These are phyloP conservation scores for Exophiala mesophila DNA, from an alignment of 2,329 filamentous ascomycete genomes.

Conservation along the genomic window DNA sequence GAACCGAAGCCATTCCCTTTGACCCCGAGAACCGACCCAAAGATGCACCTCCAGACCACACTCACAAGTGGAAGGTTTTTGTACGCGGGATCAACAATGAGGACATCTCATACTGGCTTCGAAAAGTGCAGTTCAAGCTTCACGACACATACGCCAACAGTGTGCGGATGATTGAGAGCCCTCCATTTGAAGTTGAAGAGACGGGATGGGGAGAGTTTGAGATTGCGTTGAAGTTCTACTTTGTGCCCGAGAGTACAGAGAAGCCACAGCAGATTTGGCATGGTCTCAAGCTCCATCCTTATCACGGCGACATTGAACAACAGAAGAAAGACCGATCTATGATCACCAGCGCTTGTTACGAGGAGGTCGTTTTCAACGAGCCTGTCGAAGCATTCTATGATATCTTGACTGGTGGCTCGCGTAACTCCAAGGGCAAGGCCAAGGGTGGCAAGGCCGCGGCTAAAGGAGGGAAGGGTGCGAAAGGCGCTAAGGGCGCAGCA, in stretches of 20 bases:
- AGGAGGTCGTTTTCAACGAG: slow-evolving; percentile 96
- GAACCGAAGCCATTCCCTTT: slow-evolving; percentile 73
- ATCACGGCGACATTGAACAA: slow-evolving; percentile 70
- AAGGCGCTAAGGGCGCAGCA: slow-evolving; percentile 33
- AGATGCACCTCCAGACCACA: slow-evolving; percentile 80
- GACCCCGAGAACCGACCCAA: slow-evolving; percentile 71
- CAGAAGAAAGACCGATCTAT: slow-evolving; percentile 60
- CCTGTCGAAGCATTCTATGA: slow-evolving; percentile 87
- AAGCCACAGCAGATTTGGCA: slow-evolving; percentile 96
- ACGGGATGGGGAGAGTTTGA: slow-evolving; percentile 99
- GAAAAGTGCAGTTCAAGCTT: slow-evolving; percentile 95
- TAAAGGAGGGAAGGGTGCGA: slow-evolving; percentile 40
- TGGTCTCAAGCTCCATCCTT: slow-evolving; percentile 84
- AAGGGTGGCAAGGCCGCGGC: slow-evolving; percentile 57
- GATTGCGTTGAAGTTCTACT: slow-evolving; percentile 92
- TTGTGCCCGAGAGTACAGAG: slow-evolving; percentile 78
- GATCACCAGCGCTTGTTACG: slow-evolving; percentile 76
- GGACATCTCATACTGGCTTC: slow-evolving; percentile 91
- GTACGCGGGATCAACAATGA: slow-evolving; percentile 85
- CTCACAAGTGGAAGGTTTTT: slow-evolving; percentile 93
- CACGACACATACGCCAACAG: slow-evolving; percentile 95
- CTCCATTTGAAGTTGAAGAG: slow-evolving; percentile 79
- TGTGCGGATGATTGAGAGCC: slow-evolving; percentile 74
- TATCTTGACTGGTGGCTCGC: slow-evolving; percentile 68
- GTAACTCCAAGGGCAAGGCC: slow-evolving; percentile 45